Conservation (phyloP, 2,329 filamentous ascomycete species). For the Pochonia chlamydosporia region DNA sequence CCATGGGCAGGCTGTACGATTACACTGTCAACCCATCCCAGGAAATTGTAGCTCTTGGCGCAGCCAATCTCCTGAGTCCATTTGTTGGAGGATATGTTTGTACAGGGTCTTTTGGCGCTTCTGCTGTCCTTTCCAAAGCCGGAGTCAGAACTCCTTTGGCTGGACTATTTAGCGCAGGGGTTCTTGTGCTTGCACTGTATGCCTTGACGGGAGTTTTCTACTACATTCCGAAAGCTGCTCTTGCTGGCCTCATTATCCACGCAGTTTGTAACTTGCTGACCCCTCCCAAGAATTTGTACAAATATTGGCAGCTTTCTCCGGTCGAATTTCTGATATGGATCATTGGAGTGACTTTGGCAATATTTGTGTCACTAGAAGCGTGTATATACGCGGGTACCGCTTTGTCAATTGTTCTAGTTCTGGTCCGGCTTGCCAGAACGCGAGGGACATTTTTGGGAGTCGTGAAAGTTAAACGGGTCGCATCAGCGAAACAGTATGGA, state of each 20-base stretch:
- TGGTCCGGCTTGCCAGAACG: constrained; percentile 40
- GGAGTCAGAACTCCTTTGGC: constrained; percentile 75
- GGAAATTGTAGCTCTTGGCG: constrained; percentile 71
- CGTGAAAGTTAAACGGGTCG: constrained; percentile 18
- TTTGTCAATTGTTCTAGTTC: constrained; percentile 35
- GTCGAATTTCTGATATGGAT: constrained; percentile 72
- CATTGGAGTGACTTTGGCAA: constrained; percentile 56
- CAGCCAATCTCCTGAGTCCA: constrained; percentile 68
- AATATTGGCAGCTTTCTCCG: constrained; percentile 72
- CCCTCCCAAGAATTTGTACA: constrained; percentile 66
- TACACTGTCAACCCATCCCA: constrained; percentile 76
- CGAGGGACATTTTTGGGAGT: constrained; percentile 41
- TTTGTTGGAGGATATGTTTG: constrained; percentile 56
- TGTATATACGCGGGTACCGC: constrained; percentile 44
- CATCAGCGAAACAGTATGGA: not conserved
- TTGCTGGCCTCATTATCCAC: constrained; percentile 77
- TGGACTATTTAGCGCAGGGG: constrained; percentile 69
- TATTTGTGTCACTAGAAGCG: constrained; percentile 44
- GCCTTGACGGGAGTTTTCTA: constrained; percentile 72
- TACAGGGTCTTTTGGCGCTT: constrained; percentile 52
- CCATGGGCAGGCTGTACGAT: constrained; percentile 73
- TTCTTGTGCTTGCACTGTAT: constrained; percentile 74
- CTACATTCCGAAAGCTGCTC: constrained; percentile 67
- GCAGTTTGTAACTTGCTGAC: constrained; percentile 73
- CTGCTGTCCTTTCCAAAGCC: constrained; percentile 79